Conservation (phyloP, 169 alveolate genomes). For the Perkinsus olseni region DNA sequence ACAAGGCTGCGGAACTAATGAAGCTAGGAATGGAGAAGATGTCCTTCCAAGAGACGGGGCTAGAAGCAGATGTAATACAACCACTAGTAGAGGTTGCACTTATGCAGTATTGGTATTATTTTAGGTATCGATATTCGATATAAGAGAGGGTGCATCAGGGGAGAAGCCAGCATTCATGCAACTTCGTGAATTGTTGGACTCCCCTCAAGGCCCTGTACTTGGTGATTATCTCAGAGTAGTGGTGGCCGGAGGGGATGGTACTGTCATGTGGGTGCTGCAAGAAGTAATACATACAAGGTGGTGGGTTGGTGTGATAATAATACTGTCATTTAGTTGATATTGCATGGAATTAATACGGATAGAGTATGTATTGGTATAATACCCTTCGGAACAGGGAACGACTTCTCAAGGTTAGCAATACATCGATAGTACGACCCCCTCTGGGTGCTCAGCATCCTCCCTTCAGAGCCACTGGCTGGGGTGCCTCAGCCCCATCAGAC, state of each 20-base stretch:
- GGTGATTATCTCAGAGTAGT: constrained; percentile 29
- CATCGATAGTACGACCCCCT: constrained; percentile 8
- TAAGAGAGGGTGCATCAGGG: constrained; percentile 27
- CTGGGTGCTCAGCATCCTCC: constrained; percentile 19
- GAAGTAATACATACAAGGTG: constrained; percentile 18
- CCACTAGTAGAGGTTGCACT: not conserved
- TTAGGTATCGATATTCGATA: constrained; percentile 23
- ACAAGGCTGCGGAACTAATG: constrained; percentile 26
- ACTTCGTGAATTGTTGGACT: constrained; percentile 13
- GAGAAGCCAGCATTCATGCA: constrained; percentile 23
- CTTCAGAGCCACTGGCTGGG: not conserved
- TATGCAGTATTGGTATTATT: not conserved
- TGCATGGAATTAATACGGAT: constrained; percentile 24
- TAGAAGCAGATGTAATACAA: not conserved
- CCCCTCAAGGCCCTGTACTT: not conserved
- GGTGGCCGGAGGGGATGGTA: constrained; percentile 67
- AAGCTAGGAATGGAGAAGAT: constrained; percentile 37
- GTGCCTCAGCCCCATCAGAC: not conserved
- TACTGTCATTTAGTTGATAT: not conserved
- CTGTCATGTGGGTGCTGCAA: constrained; percentile 54
- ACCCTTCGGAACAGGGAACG: constrained; percentile 68
- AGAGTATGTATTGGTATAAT: constrained; percentile 41
- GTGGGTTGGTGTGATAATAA: no score
- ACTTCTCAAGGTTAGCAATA: constrained; percentile 44
- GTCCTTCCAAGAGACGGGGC: not conserved